phyloP scores from a whole-genome alignment of 2,329 filamentous ascomycete genomes.

The Daldinia sp. region DNA sequence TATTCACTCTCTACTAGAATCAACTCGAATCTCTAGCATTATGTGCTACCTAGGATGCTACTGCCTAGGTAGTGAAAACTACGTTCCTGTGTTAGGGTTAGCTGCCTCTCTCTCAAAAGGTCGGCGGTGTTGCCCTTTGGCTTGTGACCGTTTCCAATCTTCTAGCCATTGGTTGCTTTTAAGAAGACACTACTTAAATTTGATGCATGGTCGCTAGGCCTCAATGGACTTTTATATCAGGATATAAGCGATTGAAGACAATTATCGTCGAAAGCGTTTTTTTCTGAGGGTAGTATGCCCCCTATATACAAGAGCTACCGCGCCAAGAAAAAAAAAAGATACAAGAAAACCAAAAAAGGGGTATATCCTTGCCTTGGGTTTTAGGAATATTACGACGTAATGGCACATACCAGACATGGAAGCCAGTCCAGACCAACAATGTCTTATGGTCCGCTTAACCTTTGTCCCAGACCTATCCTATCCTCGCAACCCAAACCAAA shows the following conservation, averaged over 20 bases:
- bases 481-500: neutral
- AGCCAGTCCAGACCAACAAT: conserved; percentile 8
- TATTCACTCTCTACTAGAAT: too few relatives aligned
- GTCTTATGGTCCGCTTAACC: neutral
- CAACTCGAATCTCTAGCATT: too few relatives aligned
- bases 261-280: neutral
- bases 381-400: conserved; percentile 18
- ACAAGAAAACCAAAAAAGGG: conserved; percentile 7
- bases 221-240: neutral
- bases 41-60: too few relatives aligned
- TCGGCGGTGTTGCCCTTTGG: too few relatives aligned
- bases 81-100: too few relatives aligned
- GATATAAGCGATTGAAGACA: neutral
- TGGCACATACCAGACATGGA: conserved; percentile 7
- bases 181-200: too few relatives aligned
- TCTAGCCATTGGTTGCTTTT: too few relatives aligned
- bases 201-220: too few relatives aligned
- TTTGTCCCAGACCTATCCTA: neutral
- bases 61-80: too few relatives aligned
- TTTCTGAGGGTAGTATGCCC: neutral
- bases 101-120: too few relatives aligned
- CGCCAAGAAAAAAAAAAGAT: neutral
- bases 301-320: conserved; percentile 25
- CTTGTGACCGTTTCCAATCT: too few relatives aligned
- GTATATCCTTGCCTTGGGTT: conserved; percentile 35